These are phyloP conservation scores for Houttuynia cordata DNA, from an alignment of 164 flowering plant species.

Conservation along the genomic window DNA sequence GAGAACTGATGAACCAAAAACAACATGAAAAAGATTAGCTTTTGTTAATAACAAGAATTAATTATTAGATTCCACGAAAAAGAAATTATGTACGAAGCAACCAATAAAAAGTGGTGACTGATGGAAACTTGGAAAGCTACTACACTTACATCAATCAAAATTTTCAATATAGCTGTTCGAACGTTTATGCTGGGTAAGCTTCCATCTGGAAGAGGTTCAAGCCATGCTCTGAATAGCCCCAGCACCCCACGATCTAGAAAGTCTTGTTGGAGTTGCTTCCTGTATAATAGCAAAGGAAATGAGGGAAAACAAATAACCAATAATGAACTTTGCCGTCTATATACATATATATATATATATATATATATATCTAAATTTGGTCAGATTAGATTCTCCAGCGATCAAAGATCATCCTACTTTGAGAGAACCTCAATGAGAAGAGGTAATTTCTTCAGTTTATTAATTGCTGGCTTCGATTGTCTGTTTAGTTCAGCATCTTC, in stretches of 20 bases:
- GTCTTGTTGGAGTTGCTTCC: constrained; percentile 89
- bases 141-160: constrained; percentile 57
- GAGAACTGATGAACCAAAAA: not conserved
- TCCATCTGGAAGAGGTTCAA: constrained; percentile 96
- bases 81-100: not conserved
- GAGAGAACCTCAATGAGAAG: constrained; percentile 85
- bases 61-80: too few relatives aligned
- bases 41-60: not conserved
- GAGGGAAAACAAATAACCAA: not conserved
- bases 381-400: not conserved
- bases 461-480: constrained; percentile 78
- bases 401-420: constrained; percentile 35
- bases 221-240: constrained; percentile 76
- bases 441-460: constrained; percentile 87
- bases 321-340: not conserved
- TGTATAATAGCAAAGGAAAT: constrained; percentile 12
- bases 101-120: not conserved
- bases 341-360: too few relatives aligned
- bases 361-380: not conserved
- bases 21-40: not conserved
- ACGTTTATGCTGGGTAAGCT: constrained; percentile 89
- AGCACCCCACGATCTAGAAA: constrained; percentile 91
- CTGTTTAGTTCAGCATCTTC: constrained; percentile 85
- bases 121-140: not conserved
- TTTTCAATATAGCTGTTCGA: constrained; percentile 66